Evolutionary conservation across 208 protist species (phyloP), one percentile per base, ranked within the genome.

Genomic region (Dictyostelium gargantuum): DNA sequence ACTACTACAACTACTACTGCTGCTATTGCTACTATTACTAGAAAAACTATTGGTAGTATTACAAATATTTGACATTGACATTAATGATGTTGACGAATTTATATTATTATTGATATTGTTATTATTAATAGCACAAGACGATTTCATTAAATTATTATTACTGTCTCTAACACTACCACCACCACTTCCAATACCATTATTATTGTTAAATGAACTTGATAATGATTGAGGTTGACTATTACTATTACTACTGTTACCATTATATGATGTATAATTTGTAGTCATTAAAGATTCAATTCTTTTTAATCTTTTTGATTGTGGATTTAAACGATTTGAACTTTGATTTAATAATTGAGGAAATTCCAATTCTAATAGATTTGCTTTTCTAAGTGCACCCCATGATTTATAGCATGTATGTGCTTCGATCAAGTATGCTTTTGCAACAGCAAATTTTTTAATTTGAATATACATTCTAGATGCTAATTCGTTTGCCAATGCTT

Each of bases 401-500:
- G 38, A 73, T 40, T 29, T 56, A 85, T 85, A 85, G 44, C 80
- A 85, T 2, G 10, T 23, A 21, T 85, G 80, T 5, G 80, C 44
- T 44, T 85, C 80, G 0, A 85, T n/a, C 3, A 85, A n/a, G 23
- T 75, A 85, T 10, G 80, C 80, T 26, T 44, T 32, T 26, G 80
- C 63, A 23, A 75, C 63, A 0, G 80, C 80, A 46, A 58, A 73
- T 46, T 85, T 85, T 21, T 73, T 72, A 8, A 85, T 26, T 32
- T 46, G 35, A 3, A 72, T 40, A 75, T 85, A 85, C 61, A 91
- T 68, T 48, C 58, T 80, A 0, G 50, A 54, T 10, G 72, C 42
- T 9, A 79, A 35, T 23, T 91, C 85, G 35, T 91, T 91, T 0
- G 85, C 50, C 0, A 81, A 46, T 11, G 85, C 85, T 75, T 91